These are phyloP conservation scores for Theobroma grandiflorum DNA, from an alignment of 441 rosid genomes.

Conservation along the genomic window DNA sequence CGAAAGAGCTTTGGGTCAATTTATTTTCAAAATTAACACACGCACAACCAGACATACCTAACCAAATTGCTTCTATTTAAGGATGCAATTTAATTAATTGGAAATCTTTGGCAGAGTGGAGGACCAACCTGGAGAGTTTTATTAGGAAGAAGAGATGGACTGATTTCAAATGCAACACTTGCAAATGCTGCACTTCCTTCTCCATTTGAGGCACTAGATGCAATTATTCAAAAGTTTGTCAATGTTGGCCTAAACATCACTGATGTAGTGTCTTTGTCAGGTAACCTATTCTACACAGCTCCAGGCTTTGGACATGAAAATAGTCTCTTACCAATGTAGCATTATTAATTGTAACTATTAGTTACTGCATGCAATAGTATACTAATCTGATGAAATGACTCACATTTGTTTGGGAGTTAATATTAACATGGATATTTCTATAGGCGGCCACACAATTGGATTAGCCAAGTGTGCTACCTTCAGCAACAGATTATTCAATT, in stretches of 20 bases:
- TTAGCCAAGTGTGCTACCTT: conserved; percentile 57
- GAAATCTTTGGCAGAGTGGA: conserved; percentile 54
- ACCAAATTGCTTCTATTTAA: neutral
- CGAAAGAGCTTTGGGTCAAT: neutral
- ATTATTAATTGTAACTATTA: too few relatives aligned
- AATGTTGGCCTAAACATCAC: conserved; percentile 44
- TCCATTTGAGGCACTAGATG: conserved; percentile 39
- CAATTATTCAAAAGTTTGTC: conserved; percentile 40
- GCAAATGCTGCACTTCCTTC: conserved; percentile 42
- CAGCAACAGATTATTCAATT: conserved; percentile 54
- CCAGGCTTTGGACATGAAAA: neutral
- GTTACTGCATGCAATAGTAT: neutral
- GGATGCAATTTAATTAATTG: neutral
- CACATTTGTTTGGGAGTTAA: neutral
- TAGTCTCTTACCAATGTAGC: neutral
- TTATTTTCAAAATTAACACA: neutral
- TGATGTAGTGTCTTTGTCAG: conserved; percentile 51
- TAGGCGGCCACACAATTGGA: conserved; percentile 68
- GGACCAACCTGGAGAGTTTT: conserved; percentile 58
- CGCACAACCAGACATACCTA: neutral
- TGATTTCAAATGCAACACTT: conserved; percentile 38
- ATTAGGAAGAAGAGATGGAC: conserved; percentile 51
- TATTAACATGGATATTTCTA: neutral
- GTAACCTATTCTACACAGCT: conserved; percentile 11
- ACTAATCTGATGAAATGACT: neutral